These are phyloP conservation scores for Solanum pennellii DNA, from an alignment of 257 asterid genomes.

Conservation along the genomic window DNA sequence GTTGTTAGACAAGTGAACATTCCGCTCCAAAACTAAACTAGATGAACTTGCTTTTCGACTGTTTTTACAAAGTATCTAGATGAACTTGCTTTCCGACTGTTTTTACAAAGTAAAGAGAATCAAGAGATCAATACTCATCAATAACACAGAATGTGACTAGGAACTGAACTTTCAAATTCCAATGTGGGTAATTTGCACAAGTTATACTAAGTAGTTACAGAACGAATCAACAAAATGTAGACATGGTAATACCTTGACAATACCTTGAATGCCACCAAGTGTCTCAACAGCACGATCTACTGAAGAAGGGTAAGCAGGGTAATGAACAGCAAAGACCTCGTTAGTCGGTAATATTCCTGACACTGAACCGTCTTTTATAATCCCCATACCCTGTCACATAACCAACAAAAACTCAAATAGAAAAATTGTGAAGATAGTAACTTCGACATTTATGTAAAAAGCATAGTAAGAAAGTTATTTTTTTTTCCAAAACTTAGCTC, in stretches of 20 bases:
- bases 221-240: not conserved
- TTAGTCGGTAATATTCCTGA: constrained; percentile 52
- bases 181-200: not conserved
- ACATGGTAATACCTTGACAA: constrained; percentile 46
- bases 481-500: not conserved
- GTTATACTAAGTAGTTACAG: not conserved
- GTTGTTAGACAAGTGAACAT: not conserved
- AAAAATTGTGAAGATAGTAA: not conserved
- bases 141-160: not conserved
- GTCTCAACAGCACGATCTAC: constrained; percentile 69
- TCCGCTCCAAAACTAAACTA: not conserved
- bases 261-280: constrained; percentile 62
- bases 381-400: constrained; percentile 34
- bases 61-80: not conserved
- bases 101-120: not conserved
- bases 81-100: not conserved
- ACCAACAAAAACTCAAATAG: not conserved
- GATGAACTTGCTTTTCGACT: not conserved
- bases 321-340: constrained; percentile 53
- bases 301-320: constrained; percentile 94
- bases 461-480: not conserved
- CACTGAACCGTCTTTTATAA: constrained; percentile 56
- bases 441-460: not conserved
- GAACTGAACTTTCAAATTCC: not conserved
- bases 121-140: not conserved